These are phyloP conservation scores for Nothopassalora personata DNA, from an alignment of 2,329 filamentous ascomycete species.

Conservation along the genomic window DNA sequence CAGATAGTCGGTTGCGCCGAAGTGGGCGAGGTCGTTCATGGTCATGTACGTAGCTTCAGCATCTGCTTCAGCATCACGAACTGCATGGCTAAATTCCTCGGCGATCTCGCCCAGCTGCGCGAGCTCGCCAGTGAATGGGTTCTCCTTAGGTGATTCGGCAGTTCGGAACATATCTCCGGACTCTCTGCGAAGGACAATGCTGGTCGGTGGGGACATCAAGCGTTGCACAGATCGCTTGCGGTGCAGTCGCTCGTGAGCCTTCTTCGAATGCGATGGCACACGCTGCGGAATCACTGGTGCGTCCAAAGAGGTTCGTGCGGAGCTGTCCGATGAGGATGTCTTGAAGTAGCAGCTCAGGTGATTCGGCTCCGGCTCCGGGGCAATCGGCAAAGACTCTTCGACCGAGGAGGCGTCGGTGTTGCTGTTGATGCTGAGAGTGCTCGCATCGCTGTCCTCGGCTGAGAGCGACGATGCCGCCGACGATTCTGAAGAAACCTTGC, in stretches of 20 bases:
- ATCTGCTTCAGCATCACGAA: conserved; percentile 59
- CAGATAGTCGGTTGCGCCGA: conserved; percentile 77
- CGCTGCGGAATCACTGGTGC: conserved; percentile 70
- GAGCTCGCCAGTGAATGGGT: conserved; percentile 85
- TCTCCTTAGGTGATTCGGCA: conserved; percentile 39
- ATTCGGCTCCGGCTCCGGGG: conserved; percentile 48
- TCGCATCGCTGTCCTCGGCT: conserved; percentile 67
- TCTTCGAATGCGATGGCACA: conserved; percentile 83
- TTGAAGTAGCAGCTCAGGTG: conserved; percentile 56
- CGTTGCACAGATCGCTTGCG: conserved; percentile 58
- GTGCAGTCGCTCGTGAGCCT: conserved; percentile 70
- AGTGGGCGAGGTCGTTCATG: conserved; percentile 64
- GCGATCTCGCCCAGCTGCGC: conserved; percentile 89
- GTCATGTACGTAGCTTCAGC: conserved; percentile 69
- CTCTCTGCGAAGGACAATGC: conserved; percentile 48
- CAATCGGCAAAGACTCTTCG: conserved; percentile 38
- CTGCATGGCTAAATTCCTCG: conserved; percentile 67
- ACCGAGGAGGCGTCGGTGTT: conserved; percentile 60
- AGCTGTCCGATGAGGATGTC: conserved; percentile 36
- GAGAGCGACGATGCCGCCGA: conserved; percentile 49
- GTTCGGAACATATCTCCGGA: conserved; percentile 41
- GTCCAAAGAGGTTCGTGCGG: conserved; percentile 41
- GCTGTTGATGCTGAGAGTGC: conserved; percentile 50
- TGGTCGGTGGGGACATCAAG: conserved; percentile 40
- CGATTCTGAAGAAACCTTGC: conserved; percentile 33